Base-by-base conservation (phyloP, 306 rosid genomes). In the Hippophae tibetana region DNA sequence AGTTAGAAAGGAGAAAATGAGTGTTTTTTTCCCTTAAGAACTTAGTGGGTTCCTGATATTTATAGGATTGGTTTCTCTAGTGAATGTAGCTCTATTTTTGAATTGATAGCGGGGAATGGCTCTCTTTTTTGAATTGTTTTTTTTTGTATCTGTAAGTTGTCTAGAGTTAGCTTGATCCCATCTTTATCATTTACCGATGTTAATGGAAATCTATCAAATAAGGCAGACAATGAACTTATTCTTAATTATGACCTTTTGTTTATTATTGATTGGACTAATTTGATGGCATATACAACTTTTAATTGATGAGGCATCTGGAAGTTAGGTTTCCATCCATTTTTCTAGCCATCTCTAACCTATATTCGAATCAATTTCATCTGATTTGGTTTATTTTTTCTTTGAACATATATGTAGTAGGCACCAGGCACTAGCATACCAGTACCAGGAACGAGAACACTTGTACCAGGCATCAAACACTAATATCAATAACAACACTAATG, bases 311-410 rank as follows among this genome's bases (percentile, higher is more conserved):
- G 60, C 70, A 12, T 87, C 97, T 1, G 90, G 85, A 57, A 78
- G 57, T 13, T 94, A 84, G 10, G 97, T 90, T 38, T 96, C 96
- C 96, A 90, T 90, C 97, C 97, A 90, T 55, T 95, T 66, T 48
- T 90, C 97, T 13, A 90, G 87, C 97, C 97, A 90, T 70, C 89
- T 90, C 97, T 95, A 90, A 52, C 96, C 80, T 86, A 85, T 79
- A 63, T 79, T 81, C 49, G 86, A 64, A 51, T 82, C 96, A 60
- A 45, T 66, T 66, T 55, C 78, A 27, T 63, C 67, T 18, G 68
- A 74, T 70, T 75, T 81, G 40, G 64, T 23, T 45, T 70, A 58
- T 62, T 74, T 81, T 76, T 81, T 85, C 80, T 79, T 87, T 8
- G 96, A 81, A 63, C 97, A 87, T 58, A 90, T 81, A 64, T 94